These are phyloP conservation scores for Talaromyces marneffei DNA, from an alignment of 2,329 filamentous ascomycete genomes.

Conservation along the genomic window DNA sequence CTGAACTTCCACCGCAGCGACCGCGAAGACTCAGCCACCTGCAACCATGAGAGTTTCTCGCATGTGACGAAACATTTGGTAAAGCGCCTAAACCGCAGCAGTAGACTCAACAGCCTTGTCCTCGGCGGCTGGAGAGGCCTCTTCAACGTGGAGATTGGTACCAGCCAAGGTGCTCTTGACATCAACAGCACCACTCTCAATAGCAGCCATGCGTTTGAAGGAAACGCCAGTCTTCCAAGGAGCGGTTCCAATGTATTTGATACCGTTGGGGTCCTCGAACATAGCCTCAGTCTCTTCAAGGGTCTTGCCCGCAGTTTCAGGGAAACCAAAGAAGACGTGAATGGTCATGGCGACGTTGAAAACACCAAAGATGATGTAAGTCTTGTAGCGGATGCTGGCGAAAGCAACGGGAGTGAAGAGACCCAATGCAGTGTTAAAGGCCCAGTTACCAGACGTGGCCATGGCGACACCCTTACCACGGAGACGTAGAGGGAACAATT, in stretches of 20 bases:
- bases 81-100: not conserved
- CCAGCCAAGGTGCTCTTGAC: constrained; percentile 7
- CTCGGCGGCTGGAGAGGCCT: not conserved
- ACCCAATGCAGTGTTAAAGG: constrained; percentile 52
- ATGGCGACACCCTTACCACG: constrained; percentile 60
- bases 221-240: constrained; percentile 35
- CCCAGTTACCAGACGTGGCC: constrained; percentile 58
- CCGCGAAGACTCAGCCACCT: not conserved
- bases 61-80: not conserved
- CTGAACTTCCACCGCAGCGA: not conserved
- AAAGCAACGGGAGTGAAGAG: constrained; percentile 55
- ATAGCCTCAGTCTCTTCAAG: constrained; percentile 73
- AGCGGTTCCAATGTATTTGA: constrained; percentile 32
- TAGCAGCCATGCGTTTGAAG: constrained; percentile 23
- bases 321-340: constrained; percentile 61
- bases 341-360: constrained; percentile 64
- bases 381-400: constrained; percentile 51
- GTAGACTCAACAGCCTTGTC: constrained; percentile 1
- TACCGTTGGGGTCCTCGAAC: constrained; percentile 46
- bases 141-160: constrained; percentile 3
- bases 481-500: constrained; percentile 57
- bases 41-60: not conserved
- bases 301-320: constrained; percentile 66
- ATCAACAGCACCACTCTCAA: constrained; percentile 28
- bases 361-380: constrained; percentile 69